Evolutionary conservation across 129 eudicot genomes (phyloP).

Genomic region (Deinandra increscens): DNA sequence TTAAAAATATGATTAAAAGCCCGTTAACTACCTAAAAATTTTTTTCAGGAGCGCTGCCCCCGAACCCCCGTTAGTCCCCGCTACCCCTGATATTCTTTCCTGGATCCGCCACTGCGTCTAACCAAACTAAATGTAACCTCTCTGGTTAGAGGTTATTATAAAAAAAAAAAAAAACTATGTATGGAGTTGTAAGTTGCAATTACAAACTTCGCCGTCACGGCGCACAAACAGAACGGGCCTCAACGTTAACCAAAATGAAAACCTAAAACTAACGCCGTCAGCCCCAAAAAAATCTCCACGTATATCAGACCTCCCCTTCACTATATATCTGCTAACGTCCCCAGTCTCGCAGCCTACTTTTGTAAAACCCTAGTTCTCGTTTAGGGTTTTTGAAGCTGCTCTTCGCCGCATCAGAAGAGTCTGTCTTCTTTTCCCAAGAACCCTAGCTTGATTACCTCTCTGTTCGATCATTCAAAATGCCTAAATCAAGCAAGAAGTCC

Average conservation of each 20-base stretch:
- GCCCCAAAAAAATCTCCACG: slow-evolving; percentile 19
- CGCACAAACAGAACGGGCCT: neutral
- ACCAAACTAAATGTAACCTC: no score
- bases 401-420: neutral
- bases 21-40: no score
- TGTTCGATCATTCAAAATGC: slow-evolving; percentile 25
- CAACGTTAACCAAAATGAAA: neutral
- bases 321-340: slow-evolving; percentile 23
- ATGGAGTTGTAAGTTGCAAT: neutral
- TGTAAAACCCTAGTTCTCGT: slow-evolving; percentile 30
- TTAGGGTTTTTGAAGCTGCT: slow-evolving; percentile 34
- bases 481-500: slow-evolving; percentile 62
- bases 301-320: slow-evolving; percentile 2
- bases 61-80: no score
- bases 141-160: no score
- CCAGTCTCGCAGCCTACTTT: neutral
- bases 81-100: no score
- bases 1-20: no score
- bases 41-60: no score
- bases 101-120: no score
- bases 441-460: slow-evolving; percentile 24
- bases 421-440: neutral
- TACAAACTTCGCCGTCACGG: neutral
- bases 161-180: no score
- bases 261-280: slow-evolving; percentile 37